Conservation (phyloP, 2,329 filamentous ascomycete genomes). For the Coleophoma eucalyptorum region DNA sequence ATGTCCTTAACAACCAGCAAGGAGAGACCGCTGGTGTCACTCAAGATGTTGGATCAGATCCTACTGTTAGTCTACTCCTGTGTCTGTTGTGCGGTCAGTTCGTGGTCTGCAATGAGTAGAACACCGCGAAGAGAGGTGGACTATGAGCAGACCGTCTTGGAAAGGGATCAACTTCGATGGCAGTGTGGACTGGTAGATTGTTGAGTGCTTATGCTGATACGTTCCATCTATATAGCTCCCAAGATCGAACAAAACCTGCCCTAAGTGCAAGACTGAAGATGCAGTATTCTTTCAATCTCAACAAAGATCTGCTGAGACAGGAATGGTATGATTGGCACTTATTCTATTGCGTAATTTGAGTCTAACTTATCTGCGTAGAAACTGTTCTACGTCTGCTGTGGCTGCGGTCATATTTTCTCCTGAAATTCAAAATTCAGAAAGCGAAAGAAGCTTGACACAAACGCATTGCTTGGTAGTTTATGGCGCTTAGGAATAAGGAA, state of each 20-base stretch:
- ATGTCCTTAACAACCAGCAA: conserved; percentile 84
- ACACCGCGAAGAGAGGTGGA: not conserved
- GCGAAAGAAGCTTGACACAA: not conserved
- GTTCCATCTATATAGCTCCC: conserved; percentile 68
- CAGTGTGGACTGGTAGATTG: conserved; percentile 5
- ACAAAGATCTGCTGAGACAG: conserved; percentile 92
- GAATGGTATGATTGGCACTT: conserved; percentile 71
- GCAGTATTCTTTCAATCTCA: conserved; percentile 99
- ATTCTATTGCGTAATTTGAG: not conserved
- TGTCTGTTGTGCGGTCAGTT: conserved; percentile 44
- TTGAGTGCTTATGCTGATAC: conserved; percentile 30
- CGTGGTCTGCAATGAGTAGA: conserved; percentile 34
- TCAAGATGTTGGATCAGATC: conserved; percentile 94
- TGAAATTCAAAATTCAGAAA: conserved; percentile 28
- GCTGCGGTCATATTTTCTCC: conserved; percentile 84
- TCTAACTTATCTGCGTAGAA: conserved; percentile 51
- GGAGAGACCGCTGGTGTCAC: conserved; percentile 97
- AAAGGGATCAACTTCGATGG: not conserved
- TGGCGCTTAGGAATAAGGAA: conserved; percentile 9
- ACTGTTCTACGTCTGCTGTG: conserved; percentile 92
- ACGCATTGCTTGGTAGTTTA: conserved; percentile 2
- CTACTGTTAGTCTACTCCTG: conserved; percentile 78
- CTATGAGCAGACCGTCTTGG: conserved; percentile 2
- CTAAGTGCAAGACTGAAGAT: conserved; percentile 79
- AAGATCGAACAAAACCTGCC: conserved; percentile 81